Percentiles rank a stretch among this genome's conserved stretches.
phyloP scores from a whole-genome alignment of 2,329 filamentous ascomycete species.

The Cryphonectria radicalis region DNA sequence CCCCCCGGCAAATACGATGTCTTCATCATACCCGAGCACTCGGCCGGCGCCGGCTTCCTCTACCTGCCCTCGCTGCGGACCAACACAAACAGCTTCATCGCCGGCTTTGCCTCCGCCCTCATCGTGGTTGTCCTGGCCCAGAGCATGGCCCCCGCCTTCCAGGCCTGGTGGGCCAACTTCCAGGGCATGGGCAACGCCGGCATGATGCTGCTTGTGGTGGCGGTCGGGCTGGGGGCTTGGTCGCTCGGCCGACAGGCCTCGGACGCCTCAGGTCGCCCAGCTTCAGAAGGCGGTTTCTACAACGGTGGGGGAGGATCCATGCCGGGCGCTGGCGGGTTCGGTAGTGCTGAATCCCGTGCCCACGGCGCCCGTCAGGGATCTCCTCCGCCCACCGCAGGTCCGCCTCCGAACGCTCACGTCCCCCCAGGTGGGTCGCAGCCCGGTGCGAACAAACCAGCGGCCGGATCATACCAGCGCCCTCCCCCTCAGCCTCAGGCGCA shows the following conservation, averaged over 20 bases:
- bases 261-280: conserved; percentile 40
- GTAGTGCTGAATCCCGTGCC: conserved; percentile 26
- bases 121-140: conserved; percentile 74
- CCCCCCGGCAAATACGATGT: conserved; percentile 95
- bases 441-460: conserved; percentile 35
- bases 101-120: conserved; percentile 79
- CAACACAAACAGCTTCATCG: conserved; percentile 87
- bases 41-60: conserved; percentile 84
- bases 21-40: conserved; percentile 93
- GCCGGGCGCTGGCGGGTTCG: conserved; percentile 28
- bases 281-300: conserved; percentile 25
- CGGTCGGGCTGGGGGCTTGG: conserved; percentile 80
- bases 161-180: conserved; percentile 73
- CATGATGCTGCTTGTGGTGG: conserved; percentile 71
- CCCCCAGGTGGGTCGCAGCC: conserved; percentile 29
- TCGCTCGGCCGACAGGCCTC: conserved; percentile 68
- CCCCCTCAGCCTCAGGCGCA: conserved; percentile 29
- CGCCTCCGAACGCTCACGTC: conserved; percentile 34
- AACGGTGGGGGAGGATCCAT: conserved; percentile 31
- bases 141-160: conserved; percentile 73
- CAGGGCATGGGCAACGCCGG: conserved; percentile 74
- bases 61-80: conserved; percentile 90
- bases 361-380: conserved; percentile 38
- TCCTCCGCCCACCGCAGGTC: conserved; percentile 40
- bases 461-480: conserved; percentile 34